Evolutionary conservation across 768 basidiomycete genomes (phyloP), one percentile per base, ranked within the genome.

Genomic region (Lentinula lateritia): DNA sequence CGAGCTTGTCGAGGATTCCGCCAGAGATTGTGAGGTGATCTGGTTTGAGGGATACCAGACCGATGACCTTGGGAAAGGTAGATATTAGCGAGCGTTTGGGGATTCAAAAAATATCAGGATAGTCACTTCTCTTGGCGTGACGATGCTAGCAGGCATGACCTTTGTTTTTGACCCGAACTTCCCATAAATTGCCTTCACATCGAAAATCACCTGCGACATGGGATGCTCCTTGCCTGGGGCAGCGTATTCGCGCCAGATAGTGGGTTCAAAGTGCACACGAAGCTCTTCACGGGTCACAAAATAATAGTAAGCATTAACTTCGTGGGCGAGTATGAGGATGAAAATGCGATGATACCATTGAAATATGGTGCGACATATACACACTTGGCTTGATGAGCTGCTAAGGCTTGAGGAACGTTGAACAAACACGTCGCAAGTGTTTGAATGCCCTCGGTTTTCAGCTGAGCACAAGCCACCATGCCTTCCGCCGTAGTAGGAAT

Each of bases 341-440:
- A 45, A 43, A 56, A 41, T 13, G 18, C 8, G 20, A 32, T 34
- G 61, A 15, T 52, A 78, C 80, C 83, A 67, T 86, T 85, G 70
- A 82, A 83, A 69, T 85, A 86, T 1, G 83, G 83, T 12, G 81
- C 74, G 57, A 85, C 74, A 66, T 80, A 82, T 35, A 77, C 70
- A 67, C 83, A 84, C 6, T 75, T 75, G 6, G 82, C 83, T 66
- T 84, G 80, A 36, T 75, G 75, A 1, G 83, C 83, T 8, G 83
- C 83, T 28, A 82, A 68, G 2, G 83, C 84, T 63, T 86, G 84
- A n/a, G 75, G 73, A 45, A 85, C 69, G 35, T 76, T 79, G 70
- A 86, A 86, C 20, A 85, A 66, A 63, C 78, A 78, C 0, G 84
- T 86, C 34, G 76, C 83, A 8, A 85, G 78, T 0, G 83, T 84